phyloP scores from a whole-genome alignment of 2,329 filamentous ascomycete species.

The Ustilaginoidea virens region DNA sequence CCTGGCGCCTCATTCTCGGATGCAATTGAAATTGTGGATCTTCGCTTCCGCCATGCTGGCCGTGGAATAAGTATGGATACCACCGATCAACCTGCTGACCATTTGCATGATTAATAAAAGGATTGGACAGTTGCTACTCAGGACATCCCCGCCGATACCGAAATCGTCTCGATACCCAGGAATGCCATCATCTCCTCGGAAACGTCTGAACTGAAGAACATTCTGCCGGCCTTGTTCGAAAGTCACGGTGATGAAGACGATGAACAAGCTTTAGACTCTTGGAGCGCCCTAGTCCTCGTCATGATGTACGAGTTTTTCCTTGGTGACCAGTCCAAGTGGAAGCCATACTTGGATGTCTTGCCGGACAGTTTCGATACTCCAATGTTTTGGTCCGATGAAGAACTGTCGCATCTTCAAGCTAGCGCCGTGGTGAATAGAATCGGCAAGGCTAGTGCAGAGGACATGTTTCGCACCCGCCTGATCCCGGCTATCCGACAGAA shows the following conservation, averaged over 20 bases:
- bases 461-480: slow-evolving; percentile 45
- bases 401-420: slow-evolving; percentile 59
- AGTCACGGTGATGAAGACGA: slow-evolving; percentile 20
- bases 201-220: slow-evolving; percentile 51
- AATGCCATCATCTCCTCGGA: slow-evolving; percentile 53
- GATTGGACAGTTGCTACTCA: slow-evolving; percentile 47
- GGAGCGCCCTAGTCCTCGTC: slow-evolving; percentile 52
- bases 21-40: slow-evolving; percentile 35
- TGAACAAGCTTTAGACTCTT: slow-evolving; percentile 29
- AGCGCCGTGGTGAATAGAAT: slow-evolving; percentile 65
- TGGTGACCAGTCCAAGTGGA: slow-evolving; percentile 51
- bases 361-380: slow-evolving; percentile 62
- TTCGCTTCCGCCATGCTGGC: slow-evolving; percentile 33
- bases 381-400: slow-evolving; percentile 71
- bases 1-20: slow-evolving; percentile 38
- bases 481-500: slow-evolving; percentile 33
- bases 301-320: slow-evolving; percentile 63
- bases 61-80: slow-evolving; percentile 41
- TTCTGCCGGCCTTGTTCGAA: slow-evolving; percentile 38
- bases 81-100: too few species aligned
- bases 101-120: too few species aligned
- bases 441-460: slow-evolving; percentile 55
- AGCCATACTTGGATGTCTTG: slow-evolving; percentile 62
- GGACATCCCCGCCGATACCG: slow-evolving; percentile 58
- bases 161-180: slow-evolving; percentile 68